Evolutionary conservation across 2,329 filamentous ascomycete species (phyloP), one percentile per base, ranked within the genome.

Genomic region (Diaporthe caulivora): DNA sequence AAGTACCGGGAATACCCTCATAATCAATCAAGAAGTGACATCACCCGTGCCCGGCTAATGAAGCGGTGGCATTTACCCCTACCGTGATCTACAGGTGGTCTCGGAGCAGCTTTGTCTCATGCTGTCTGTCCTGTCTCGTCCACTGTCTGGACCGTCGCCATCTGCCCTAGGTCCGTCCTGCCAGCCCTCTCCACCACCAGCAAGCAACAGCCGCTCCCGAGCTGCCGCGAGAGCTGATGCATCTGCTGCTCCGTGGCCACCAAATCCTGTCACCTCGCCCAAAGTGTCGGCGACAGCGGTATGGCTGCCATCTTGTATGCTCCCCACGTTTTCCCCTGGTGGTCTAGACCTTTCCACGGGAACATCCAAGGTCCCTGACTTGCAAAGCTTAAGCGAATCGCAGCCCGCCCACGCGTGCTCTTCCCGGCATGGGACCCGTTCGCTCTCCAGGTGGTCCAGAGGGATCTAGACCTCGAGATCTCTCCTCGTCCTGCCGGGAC

Each of bases 361-460:
- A 62, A 58, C 69, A 60, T 26, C 69, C 58, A 60, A 60, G 68
- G 68, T 70, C 68, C 68, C 68, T 70, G 68, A 70, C 68, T 51
- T 44, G 44, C 57, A 53, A 71, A 71, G 69, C 69, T 71, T 71
- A 71, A 71, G 58, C 69, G 69, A 71, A 71, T 60, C 69, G 69
- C 53, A 62, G 44, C 57, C 69, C 47, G 55, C 69, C 57, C 31
- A 53, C 26, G 49, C 55, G 31, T 62, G 67, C 44, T 18, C 34
- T 49, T 58, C 54, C 55, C 44, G 34, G 68, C n/a, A 44, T 71
- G 69, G 62, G 55, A 62, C 69, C 69, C 69, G 57, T 70, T 62
- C 51, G 67, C 53, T 15, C 47, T 67, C 62, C 67, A 70, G 42
- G 54, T 29, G 68, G 54, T 60, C 69, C 57, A 58, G 24, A 24